A percentile compares a stretch with the other conserved stretches of the same genome.
Conservation (phyloP, 805 yeast genomes). For the Candida ponderosae region DNA sequence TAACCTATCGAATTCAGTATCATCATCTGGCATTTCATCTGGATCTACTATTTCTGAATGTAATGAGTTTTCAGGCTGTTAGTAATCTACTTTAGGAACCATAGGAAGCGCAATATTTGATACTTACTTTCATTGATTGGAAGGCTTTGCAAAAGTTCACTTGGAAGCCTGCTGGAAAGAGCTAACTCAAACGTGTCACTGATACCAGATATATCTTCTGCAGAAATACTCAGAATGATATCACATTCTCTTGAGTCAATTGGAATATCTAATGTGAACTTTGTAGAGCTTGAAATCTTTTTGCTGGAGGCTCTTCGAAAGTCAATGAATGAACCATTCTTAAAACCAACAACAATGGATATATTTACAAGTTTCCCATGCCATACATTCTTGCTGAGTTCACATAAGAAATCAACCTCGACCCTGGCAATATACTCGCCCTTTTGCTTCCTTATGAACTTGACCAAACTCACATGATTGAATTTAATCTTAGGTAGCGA, state of each 20-base stretch:
- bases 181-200: no score
- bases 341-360: slow-evolving; percentile 22
- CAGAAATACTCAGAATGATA: slow-evolving; percentile 22
- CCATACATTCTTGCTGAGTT: slow-evolving; percentile 20
- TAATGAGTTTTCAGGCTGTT: not conserved
- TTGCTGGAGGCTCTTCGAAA: slow-evolving; percentile 30
- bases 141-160: no score
- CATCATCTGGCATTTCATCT: slow-evolving; percentile 15
- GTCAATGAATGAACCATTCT: slow-evolving; percentile 32
- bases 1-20: slow-evolving; percentile 22
- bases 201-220: slow-evolving; percentile 28
- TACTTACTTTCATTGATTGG: no score
- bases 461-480: slow-evolving; percentile 8
- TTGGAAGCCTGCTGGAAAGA: no score
- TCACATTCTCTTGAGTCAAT: slow-evolving; percentile 7
- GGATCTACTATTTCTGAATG: no score
- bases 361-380: slow-evolving; percentile 24
- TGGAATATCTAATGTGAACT: slow-evolving; percentile 20
- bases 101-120: no score
- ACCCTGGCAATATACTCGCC: slow-evolving; percentile 14
- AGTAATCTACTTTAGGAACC: no score
- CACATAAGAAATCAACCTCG: slow-evolving; percentile 11
- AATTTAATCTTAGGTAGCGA: slow-evolving; percentile 30
- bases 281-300: slow-evolving; percentile 17
- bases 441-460: slow-evolving; percentile 2